phyloP scores from a whole-genome alignment of 768 basidiomycete species.

The Pleurotus pulmonarius region DNA sequence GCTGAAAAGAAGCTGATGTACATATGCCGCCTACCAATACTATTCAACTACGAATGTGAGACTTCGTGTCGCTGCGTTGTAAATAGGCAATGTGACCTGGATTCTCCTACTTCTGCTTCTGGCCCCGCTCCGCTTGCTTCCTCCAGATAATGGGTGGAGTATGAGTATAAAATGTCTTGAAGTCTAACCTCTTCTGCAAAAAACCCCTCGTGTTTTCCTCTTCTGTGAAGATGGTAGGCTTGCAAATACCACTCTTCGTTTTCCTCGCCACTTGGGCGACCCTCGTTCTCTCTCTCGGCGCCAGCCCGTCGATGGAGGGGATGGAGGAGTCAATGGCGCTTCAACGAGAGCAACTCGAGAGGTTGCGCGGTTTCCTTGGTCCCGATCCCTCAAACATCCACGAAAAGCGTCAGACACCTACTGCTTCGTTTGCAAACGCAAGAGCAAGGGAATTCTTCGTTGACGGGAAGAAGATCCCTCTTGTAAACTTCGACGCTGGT shows the following conservation, averaged over 20 bases:
- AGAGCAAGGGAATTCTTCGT: conserved; percentile 48
- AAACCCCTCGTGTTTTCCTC: no score
- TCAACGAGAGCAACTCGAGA: conserved; percentile 42
- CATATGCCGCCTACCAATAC: not conserved
- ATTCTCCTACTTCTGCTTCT: conserved; percentile 1
- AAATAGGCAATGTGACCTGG: conserved; percentile 1
- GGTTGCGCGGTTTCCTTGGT: conserved; percentile 34
- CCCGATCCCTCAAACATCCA: conserved; percentile 15
- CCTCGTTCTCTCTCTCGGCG: conserved; percentile 19
- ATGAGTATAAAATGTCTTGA: not conserved
- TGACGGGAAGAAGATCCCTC: conserved; percentile 42
- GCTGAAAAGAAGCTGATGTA: not conserved
- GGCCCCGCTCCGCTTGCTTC: not conserved
- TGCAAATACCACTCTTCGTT: conserved; percentile 5
- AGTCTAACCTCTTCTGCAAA: no score
- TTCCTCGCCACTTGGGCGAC: conserved; percentile 2
- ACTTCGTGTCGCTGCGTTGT: not conserved
- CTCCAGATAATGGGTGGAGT: no score
- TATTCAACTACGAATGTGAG: not conserved
- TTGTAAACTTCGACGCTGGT: conserved; percentile 64
- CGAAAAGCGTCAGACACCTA: conserved; percentile 28
- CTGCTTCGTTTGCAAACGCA: conserved; percentile 52
- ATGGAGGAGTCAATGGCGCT: conserved; percentile 40
- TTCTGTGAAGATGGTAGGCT: not conserved
- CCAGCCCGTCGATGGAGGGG: conserved; percentile 26